Base-by-base conservation (phyloP, 2,329 filamentous ascomycete genomes). In the Dendrostoma leiphaemia region DNA sequence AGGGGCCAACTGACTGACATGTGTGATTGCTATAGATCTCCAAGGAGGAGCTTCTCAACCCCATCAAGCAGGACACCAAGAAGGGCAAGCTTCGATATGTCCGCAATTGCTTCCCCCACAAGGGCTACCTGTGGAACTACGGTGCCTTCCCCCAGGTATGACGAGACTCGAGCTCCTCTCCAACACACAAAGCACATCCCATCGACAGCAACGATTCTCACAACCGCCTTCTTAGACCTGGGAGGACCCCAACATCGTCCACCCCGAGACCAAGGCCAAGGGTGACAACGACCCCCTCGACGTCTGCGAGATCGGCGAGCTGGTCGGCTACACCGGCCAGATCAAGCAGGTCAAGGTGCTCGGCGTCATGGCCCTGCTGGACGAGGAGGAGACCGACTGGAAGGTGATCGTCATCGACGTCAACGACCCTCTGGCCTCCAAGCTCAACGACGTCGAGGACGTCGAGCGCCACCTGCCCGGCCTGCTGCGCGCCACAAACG, bases 81-180 rank as follows among this genome's bases (percentile, higher is more conserved):
- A 97, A 99, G 85, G 94, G 93, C 84, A 97, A 97, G 85, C 91
- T 97, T 69, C 90, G 94, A 71, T 99, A 88, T 74, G 94, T 99
- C 73, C 91, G 94, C 80, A 99, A 99, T 88, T 99, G 94, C 88
- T 99, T 99, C 85, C 94, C 94, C 67, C 94, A 99, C 89, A 97
- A 99, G 86, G 94, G 94, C 64, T 99, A 99, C 79, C 90, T 99
- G 67, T 99, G 94, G 94, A 99, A 99, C 86, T 99, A 99, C 79
- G 94, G 94, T 80, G 92, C 92, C 76, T 97, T 99, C 87, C 94
- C 94, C 68, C 91, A 94, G 82, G 91, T 94, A 82, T 71, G 82
- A 54, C 23, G 12, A 15, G 23, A 29, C 9, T n/a, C n/a, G n/a
- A n/a, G n/a, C n/a, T n/a, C n/a, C n/a, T n/a, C n/a, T n/a, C n/a